These are phyloP conservation scores for Anthracocystis panici-leucophaei DNA, from an alignment of 1,284 basidiomycete species.

Conservation along the genomic window DNA sequence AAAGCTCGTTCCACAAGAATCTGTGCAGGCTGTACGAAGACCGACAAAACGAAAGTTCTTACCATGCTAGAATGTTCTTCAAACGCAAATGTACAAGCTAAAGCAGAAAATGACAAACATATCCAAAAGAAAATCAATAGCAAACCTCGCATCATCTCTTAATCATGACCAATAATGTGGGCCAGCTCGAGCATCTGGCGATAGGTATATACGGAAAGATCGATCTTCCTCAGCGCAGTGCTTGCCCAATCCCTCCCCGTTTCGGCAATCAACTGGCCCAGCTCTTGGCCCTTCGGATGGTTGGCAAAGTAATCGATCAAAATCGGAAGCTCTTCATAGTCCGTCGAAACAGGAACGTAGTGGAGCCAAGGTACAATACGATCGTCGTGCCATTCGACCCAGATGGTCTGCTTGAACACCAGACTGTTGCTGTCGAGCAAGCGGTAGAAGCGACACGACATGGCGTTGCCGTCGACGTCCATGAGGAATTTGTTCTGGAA, in stretches of 20 bases:
- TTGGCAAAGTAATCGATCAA: conserved; percentile 38
- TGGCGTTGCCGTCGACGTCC: conserved; percentile 40
- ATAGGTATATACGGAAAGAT: conserved; percentile 30
- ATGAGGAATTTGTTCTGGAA: conserved; percentile 37
- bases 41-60: too few species aligned
- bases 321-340: conserved; percentile 31
- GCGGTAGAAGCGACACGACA: conserved; percentile 40
- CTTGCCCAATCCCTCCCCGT: conserved; percentile 13
- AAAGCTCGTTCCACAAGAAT: too few species aligned
- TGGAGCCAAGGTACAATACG: conserved; percentile 39
- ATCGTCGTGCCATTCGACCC: conserved; percentile 39
- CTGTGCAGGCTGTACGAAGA: too few species aligned
- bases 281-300: conserved; percentile 10
- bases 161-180: conserved; percentile 32
- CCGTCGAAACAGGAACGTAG: conserved; percentile 30
- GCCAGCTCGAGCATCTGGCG: conserved; percentile 37
- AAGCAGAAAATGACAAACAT: too few species aligned
- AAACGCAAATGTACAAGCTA: too few species aligned
- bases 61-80: too few species aligned
- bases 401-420: conserved; percentile 44
- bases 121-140: neutral
- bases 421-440: conserved; percentile 49
- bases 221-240: conserved; percentile 22
- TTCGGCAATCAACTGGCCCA: conserved; percentile 22
- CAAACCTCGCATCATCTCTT: neutral